Percentiles rank a stretch among this genome's conserved stretches.
Evolutionary conservation across 768 basidiomycete species (phyloP).

Genomic region (Cytidiella melzeri): DNA sequence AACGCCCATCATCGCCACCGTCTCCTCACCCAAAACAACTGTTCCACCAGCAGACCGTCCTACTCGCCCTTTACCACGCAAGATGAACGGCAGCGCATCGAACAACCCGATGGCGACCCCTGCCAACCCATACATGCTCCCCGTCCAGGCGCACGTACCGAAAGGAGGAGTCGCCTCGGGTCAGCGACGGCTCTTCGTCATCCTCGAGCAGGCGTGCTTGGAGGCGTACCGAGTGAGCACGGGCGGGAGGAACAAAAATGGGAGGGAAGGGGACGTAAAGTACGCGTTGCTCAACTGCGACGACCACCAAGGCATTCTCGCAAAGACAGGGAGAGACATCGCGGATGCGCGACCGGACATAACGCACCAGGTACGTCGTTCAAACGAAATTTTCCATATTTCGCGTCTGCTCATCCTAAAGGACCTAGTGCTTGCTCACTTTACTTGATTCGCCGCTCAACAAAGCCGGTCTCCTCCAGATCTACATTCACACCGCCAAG

Average conservation of each 20-base stretch:
- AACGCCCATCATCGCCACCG: constrained; percentile 15
- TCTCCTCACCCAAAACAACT: constrained; percentile 16
- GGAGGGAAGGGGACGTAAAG: constrained; percentile 73
- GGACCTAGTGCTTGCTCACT: constrained; percentile 88
- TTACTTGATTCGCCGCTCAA: constrained; percentile 96
- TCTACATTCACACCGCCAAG: constrained; percentile 96
- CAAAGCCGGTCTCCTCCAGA: constrained; percentile 93
- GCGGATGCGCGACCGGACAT: constrained; percentile 99
- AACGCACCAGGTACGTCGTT: constrained; percentile 82
- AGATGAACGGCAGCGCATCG: constrained; percentile 36
- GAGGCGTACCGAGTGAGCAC: constrained; percentile 88
- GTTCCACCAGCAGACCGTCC: constrained; percentile 37
- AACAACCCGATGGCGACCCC: constrained; percentile 42
- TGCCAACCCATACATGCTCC: constrained; percentile 76
- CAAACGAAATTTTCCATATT: neutral
- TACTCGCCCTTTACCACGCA: constrained; percentile 58
- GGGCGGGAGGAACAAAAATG: constrained; percentile 44
- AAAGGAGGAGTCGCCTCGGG: constrained; percentile 40
- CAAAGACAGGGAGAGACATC: constrained; percentile 96
- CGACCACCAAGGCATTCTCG: constrained; percentile 97
- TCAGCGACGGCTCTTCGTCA: constrained; percentile 75
- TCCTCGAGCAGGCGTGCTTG: constrained; percentile 91
- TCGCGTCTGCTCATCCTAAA: neutral
- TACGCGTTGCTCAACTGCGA: constrained; percentile 97
- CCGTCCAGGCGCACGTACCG: constrained; percentile 75